Conservation (phyloP, 2,329 filamentous ascomycete genomes). For the Phialophora verrucosa region DNA sequence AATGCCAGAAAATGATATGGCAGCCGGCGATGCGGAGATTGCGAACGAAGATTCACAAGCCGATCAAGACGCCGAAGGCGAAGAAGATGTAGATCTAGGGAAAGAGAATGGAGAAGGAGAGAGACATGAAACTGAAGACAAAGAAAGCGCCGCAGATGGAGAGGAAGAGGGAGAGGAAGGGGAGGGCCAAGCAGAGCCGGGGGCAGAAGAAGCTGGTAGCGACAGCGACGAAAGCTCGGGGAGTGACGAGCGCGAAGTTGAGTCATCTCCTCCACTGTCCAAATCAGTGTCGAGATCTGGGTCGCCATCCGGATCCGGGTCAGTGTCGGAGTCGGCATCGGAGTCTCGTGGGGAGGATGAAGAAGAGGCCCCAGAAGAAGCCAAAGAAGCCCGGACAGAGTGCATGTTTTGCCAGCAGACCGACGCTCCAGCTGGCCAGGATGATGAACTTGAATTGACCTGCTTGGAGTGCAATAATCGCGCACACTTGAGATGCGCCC, state of each 20-base stretch:
- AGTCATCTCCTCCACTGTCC: constrained; percentile 19
- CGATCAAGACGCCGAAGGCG: constrained; percentile 52
- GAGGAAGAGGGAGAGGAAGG: constrained; percentile 39
- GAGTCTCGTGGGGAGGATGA: constrained; percentile 35
- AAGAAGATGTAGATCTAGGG: constrained; percentile 34
- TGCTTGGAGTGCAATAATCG: constrained; percentile 81
- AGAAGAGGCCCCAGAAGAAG: constrained; percentile 31
- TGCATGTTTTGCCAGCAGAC: constrained; percentile 79
- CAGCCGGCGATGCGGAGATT: constrained; percentile 17
- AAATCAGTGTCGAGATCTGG: constrained; percentile 2
- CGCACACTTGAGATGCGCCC: constrained; percentile 89
- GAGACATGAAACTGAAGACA: constrained; percentile 40
- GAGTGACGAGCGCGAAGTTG: constrained; percentile 14
- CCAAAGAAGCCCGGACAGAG: constrained; percentile 23
- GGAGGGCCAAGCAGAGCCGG: constrained; percentile 53
- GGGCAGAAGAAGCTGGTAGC: constrained; percentile 42
- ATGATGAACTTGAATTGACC: constrained; percentile 73
- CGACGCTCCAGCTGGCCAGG: constrained; percentile 73
- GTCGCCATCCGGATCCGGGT: constrained; percentile 3
- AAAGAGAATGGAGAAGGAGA: background rate
- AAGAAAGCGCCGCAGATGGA: constrained; percentile 35
- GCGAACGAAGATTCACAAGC: constrained; percentile 47
- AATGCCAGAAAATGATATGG: constrained; percentile 32
- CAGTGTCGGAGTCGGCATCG: constrained; percentile 17
- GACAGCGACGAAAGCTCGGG: constrained; percentile 21